Conservation (phyloP, 2,329 filamentous ascomycete species). For the Fusarium nodosum region DNA sequence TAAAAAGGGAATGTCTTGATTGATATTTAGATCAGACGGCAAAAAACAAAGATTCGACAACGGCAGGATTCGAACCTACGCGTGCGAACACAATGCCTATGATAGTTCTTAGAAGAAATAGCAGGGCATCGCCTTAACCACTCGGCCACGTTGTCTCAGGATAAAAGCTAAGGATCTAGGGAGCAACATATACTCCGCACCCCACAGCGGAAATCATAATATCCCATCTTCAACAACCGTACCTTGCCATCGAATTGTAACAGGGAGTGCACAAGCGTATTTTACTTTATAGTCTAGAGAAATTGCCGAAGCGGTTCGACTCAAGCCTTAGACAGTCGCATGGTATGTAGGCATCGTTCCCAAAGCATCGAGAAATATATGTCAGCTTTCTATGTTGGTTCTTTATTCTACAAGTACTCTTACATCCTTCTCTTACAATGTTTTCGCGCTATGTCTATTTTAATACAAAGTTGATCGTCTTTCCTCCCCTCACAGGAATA, state of each 20-base stretch:
- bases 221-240: background rate
- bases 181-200: background rate
- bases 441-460: slow-evolving; percentile 11
- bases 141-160: slow-evolving; percentile 35
- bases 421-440: slow-evolving; percentile 8
- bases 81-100: slow-evolving; percentile 41
- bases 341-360: no score
- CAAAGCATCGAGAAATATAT: background rate
- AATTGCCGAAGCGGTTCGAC: background rate
- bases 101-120: slow-evolving; percentile 27
- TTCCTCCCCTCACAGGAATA: slow-evolving; percentile 75
- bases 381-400: slow-evolving; percentile 13
- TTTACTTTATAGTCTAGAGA: background rate
- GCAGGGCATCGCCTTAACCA: slow-evolving; percentile 41
- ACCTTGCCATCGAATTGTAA: background rate
- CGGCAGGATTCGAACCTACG: slow-evolving; percentile 41
- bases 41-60: slow-evolving; percentile 13
- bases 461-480: slow-evolving; percentile 81
- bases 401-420: slow-evolving; percentile 29
- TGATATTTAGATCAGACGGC: no score
- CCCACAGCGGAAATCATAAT: background rate
- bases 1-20: background rate
- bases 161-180: fast-evolving
- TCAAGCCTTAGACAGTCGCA: no score
- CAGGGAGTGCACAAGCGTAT: background rate